A percentile compares a stretch with the other conserved stretches of the same genome.
Conservation (phyloP, 495 filamentous ascomycete species). For the Aspergillus ellipticus region DNA sequence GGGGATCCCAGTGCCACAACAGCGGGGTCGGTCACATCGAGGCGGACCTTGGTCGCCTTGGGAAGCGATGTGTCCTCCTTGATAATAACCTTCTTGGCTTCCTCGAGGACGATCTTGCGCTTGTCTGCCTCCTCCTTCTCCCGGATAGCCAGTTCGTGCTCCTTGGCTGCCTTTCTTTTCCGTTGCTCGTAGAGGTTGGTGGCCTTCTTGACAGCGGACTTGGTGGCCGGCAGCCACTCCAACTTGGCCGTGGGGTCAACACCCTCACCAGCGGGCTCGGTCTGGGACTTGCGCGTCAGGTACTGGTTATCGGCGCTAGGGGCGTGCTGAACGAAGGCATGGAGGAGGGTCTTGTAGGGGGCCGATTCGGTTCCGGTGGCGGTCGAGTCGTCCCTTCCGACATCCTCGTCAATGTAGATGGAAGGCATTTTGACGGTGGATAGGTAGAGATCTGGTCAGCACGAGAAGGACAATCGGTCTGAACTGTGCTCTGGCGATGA, state of each 20-base stretch:
- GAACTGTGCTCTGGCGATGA: not conserved
- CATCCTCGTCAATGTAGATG: conserved; percentile 76
- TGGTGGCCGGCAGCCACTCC: conserved; percentile 78
- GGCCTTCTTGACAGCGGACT: conserved; percentile 80
- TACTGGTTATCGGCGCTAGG: conserved; percentile 59
- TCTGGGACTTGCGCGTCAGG: conserved; percentile 63
- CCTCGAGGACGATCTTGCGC: conserved; percentile 63
- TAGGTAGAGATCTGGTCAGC: not conserved
- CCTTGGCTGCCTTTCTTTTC: conserved; percentile 75
- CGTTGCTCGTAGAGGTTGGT: conserved; percentile 65
- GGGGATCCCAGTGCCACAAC: conserved; percentile 58
- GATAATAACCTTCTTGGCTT: conserved; percentile 84
- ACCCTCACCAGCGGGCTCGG: conserved; percentile 59
- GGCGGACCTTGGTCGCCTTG: conserved; percentile 69
- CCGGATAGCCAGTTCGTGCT: conserved; percentile 60
- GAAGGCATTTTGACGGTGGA: conserved; percentile 37
- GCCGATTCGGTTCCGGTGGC: conserved; percentile 64
- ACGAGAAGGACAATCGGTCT: not conserved
- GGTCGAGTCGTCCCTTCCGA: conserved; percentile 65
- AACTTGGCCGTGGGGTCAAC: conserved; percentile 42
- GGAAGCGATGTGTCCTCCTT: conserved; percentile 78
- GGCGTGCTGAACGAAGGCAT: conserved; percentile 70
- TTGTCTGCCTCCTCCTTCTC: conserved; percentile 72
- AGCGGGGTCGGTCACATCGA: conserved; percentile 58
- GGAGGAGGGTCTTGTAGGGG: conserved; percentile 76